phyloP scores from a whole-genome alignment of 345 rosid genomes.

The Lenwebbia sp. region DNA sequence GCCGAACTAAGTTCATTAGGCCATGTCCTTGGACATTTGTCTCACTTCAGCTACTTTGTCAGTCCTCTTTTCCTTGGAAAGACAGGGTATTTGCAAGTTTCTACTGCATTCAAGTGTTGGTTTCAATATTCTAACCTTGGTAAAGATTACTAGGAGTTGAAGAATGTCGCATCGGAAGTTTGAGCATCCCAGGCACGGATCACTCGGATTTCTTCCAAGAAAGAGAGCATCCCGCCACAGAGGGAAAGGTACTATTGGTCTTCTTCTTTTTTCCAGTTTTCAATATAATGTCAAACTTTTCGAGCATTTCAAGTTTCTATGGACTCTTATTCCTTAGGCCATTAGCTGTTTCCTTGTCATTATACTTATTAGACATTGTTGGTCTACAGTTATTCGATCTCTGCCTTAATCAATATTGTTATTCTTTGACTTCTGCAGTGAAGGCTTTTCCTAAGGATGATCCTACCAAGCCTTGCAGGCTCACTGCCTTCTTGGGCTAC shows the following conservation, averaged over 20 bases:
- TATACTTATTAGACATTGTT: neutral
- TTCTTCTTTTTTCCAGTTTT: neutral
- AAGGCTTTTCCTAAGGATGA: slow-evolving; percentile 22
- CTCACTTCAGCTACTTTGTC: neutral
- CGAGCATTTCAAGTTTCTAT: neutral
- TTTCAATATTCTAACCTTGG: neutral
- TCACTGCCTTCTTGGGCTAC: neutral
- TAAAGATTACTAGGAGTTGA: neutral
- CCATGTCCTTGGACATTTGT: neutral
- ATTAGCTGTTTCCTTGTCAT: neutral
- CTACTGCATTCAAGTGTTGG: neutral
- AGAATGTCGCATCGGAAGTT: neutral
- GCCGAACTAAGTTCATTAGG: neutral
- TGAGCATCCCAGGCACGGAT: slow-evolving; percentile 32
- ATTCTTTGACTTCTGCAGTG: slow-evolving; percentile 6
- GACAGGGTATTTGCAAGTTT: neutral
- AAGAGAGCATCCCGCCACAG: slow-evolving; percentile 1
- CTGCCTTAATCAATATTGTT: neutral
- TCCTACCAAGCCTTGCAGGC: slow-evolving; percentile 3
- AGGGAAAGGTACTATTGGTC: neutral
- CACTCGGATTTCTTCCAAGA: slow-evolving; percentile 26
- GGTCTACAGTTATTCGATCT: neutral
- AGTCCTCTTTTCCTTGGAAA: neutral
- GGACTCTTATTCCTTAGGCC: neutral
- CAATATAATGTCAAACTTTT: neutral